phyloP scores from a whole-genome alignment of 78 protist genomes.

The Protostelium mycophagum region DNA sequence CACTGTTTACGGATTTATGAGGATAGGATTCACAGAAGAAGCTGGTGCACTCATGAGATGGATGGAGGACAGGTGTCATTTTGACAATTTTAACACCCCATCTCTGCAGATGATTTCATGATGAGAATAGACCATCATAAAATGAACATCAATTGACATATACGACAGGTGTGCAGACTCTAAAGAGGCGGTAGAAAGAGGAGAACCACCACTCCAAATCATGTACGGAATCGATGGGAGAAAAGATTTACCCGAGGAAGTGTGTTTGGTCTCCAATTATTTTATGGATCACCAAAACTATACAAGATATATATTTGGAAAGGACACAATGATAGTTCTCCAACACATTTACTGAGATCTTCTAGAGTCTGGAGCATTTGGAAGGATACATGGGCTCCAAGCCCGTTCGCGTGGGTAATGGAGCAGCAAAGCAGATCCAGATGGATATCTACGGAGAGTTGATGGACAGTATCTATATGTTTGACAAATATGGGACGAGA shows the following conservation, averaged over 20 bases:
- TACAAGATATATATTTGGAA: no score
- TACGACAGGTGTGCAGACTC: background rate
- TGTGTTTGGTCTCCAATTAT: background rate
- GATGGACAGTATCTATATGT: conserved; percentile 44
- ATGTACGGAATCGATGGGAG: conserved; percentile 55
- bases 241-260: conserved; percentile 30
- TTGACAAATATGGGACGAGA: conserved; percentile 41
- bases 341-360: no score
- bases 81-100: no score
- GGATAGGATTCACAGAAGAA: conserved; percentile 53
- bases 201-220: conserved; percentile 26
- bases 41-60: conserved; percentile 55
- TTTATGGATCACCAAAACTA: no score
- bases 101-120: no score
- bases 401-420: conserved; percentile 66
- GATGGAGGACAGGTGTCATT: conserved; percentile 25
- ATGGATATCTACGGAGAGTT: conserved; percentile 57
- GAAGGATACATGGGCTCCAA: conserved; percentile 17
- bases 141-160: no score
- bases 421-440: conserved; percentile 54
- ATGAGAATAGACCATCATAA: no score
- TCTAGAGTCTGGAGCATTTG: conserved; percentile 9
- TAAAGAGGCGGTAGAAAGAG: background rate
- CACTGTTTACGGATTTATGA: conserved; percentile 46
- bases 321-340: no score